A percentile compares a stretch with the other conserved stretches of the same genome.
These are phyloP conservation scores for Wickerhamiella qilinensis DNA, from an alignment of 805 yeast species.

Conservation along the genomic window DNA sequence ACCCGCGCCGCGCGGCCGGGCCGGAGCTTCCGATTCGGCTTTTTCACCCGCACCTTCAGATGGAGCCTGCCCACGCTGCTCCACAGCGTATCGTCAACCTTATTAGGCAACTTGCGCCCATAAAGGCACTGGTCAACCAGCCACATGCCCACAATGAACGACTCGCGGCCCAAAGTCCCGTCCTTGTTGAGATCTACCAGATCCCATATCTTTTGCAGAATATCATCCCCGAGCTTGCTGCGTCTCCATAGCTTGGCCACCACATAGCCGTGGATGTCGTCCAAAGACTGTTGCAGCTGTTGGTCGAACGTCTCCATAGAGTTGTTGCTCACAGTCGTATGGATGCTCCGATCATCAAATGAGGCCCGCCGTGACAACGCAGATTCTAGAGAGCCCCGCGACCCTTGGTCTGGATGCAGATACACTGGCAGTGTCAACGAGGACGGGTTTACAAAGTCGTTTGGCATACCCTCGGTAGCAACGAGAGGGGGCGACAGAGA, in stretches of 20 bases:
- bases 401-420: neutral
- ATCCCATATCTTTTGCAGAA: constrained; percentile 48
- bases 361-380: neutral
- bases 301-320: neutral
- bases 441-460: no score
- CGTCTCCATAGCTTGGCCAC: constrained; percentile 72
- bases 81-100: constrained; percentile 61
- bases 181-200: constrained; percentile 40
- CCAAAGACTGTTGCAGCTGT: constrained; percentile 1
- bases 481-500: neutral
- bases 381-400: neutral
- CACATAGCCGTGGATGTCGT: constrained; percentile 38
- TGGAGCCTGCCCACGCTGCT: constrained; percentile 40
- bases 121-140: constrained; percentile 87
- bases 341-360: neutral
- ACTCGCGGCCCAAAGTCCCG: constrained; percentile 62
- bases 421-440: neutral
- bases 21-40: no score
- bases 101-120: constrained; percentile 74
- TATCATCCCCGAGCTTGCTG: constrained; percentile 50
- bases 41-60: constrained; percentile 22
- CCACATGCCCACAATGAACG: constrained; percentile 96
- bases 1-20: no score
- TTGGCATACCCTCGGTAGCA: no score
- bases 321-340: neutral